These are phyloP conservation scores for Herpomyces periplanetae DNA, from an alignment of 2,329 filamentous ascomycete genomes.

Conservation along the genomic window DNA sequence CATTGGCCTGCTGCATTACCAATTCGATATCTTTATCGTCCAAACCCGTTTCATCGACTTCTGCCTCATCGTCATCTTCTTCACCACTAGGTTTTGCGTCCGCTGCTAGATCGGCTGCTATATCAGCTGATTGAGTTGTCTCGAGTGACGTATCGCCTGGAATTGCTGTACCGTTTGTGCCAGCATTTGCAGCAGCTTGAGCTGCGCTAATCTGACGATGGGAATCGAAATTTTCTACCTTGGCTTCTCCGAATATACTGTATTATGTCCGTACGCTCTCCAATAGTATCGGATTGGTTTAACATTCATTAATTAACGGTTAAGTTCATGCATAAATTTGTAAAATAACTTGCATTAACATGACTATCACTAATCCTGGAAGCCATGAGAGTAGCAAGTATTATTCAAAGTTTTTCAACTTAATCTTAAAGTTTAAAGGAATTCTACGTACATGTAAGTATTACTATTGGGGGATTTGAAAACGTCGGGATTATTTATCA, in stretches of 20 bases:
- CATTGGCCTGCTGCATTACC: constrained; percentile 86
- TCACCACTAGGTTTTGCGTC: constrained; percentile 25
- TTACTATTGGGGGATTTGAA: constrained; percentile 98
- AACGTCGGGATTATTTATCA: constrained; percentile 97
- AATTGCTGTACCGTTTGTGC: constrained; percentile 13
- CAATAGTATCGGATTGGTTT: too few species aligned
- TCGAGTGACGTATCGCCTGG: constrained; percentile 5
- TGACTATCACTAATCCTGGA: too few species aligned
- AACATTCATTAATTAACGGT: too few species aligned
- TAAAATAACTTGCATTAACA: too few species aligned
- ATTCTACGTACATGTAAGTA: constrained; percentile 64
- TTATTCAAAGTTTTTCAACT: not conserved
- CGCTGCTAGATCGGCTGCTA: constrained; percentile 17
- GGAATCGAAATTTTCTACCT: constrained; percentile 98
- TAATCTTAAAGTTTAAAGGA: not conserved
- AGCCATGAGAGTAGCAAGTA: too few species aligned
- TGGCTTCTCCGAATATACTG: constrained; percentile 96
- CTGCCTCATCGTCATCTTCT: constrained; percentile 70
- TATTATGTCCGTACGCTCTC: too few species aligned
- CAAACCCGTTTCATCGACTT: constrained; percentile 68
- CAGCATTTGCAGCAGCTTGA: constrained; percentile 54
- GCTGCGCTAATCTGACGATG: constrained; percentile 81
- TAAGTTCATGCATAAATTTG: too few species aligned
- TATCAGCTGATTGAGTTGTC: constrained; percentile 33
- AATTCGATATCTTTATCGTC: constrained; percentile 98